Base-by-base conservation (phyloP, 192 early-diverging fungal species). In the Phycomyces blakesleeanus region DNA sequence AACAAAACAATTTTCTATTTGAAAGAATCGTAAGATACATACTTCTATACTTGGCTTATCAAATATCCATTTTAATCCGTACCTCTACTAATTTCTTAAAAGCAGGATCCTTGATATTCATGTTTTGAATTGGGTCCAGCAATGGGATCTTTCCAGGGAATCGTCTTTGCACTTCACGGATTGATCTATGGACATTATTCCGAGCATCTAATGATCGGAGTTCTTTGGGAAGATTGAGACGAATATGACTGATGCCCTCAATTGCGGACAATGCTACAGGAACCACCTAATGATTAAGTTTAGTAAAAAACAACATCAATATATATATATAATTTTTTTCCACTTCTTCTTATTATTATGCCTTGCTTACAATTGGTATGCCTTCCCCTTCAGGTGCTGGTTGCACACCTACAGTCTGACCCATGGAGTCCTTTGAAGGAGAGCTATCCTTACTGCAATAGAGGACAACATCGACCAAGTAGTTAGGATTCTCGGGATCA, bases 71-170 rank as follows among this genome's bases (percentile, higher is more conserved):
- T n/a, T n/a, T n/a, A n/a, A n/a, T n/a, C n/a, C 74, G 44, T 67
- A 86, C 85, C 55, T 77, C 49, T 15, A 91, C 71, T 5, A 93
- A 78, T 59, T 87, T 87, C 57, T 85, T 80, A 68, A 95, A 94
- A 4, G 64, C 83, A 52, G 83, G 78, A 50, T 95, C 94, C 42
- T 71, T 83, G 63, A 98, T 94, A 24, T 79, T 76, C 90, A 97
- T 94, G 61, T 98, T 91, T 40, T 84, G 80, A 37, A 94, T 73
- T 14, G 96, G 94, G 63, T 98, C 95, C 72, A 98, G 71, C 22
- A 86, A 68, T n/a, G 93, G 96, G 14, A 93, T 74, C 3, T 87
- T 87, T 47, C 87, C 81, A 2, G 80, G 78, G 51, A 95, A 89
- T 37, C 93, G 83, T 55, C 71, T 76, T 53, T 86, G 67, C 2